These are phyloP conservation scores for Urochloa ruziziensis DNA, from an alignment of 176 grass and related monocot species.

Conservation along the genomic window DNA sequence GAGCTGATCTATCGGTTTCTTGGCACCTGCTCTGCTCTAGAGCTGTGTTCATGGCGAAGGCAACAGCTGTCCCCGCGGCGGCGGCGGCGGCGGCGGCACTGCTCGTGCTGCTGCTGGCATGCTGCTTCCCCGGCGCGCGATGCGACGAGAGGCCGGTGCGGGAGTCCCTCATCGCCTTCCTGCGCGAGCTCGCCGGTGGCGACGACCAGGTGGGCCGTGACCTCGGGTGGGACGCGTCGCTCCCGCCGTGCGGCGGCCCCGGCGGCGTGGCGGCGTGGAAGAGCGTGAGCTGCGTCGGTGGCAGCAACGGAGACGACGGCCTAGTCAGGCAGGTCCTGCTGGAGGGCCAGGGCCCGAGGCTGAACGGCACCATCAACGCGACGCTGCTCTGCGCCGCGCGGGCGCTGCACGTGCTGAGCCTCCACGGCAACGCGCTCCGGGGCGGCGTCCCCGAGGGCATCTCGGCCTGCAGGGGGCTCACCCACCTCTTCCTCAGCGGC, in stretches of 20 bases:
- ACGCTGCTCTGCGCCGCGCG: constrained; percentile 32
- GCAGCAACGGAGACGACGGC: not conserved
- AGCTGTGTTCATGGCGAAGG: not conserved
- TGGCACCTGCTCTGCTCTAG: not conserved
- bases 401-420: not conserved
- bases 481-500: not conserved
- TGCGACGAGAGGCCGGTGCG: not conserved
- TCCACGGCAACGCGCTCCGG: constrained; percentile 23
- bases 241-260: constrained; percentile 22
- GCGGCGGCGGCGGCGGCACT: not conserved
- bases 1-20: too few relatives aligned
- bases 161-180: constrained; percentile 32
- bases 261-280: not conserved
- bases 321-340: not conserved
- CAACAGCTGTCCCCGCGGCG: not conserved
- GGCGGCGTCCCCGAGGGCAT: constrained; percentile 33
- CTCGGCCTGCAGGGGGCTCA: constrained; percentile 17
- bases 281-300: not conserved
- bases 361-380: constrained; percentile 43
- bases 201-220: not conserved
- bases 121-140: not conserved
- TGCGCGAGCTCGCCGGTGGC: constrained; percentile 24
- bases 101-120: not conserved
- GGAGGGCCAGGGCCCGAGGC: not conserved
- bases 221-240: constrained; percentile 22